Evolutionary conservation across 805 yeast species (phyloP).

Genomic region (Vanderwaltozyma polyspora): DNA sequence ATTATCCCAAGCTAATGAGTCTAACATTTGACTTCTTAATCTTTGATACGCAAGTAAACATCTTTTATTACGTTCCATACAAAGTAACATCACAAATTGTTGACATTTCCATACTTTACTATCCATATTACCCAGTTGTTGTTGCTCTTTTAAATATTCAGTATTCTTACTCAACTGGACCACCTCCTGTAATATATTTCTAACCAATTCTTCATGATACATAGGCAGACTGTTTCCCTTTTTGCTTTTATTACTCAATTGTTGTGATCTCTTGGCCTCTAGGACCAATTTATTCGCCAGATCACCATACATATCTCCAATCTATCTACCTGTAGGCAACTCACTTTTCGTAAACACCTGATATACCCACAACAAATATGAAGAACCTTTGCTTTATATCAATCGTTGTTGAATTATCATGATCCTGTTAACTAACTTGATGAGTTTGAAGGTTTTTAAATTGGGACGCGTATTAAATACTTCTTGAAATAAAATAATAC

Average conservation of each 20-base stretch:
- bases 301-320: conserved; percentile 73
- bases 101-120: conserved; percentile 49
- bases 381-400: no score
- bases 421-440: no score
- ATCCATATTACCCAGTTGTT: conserved; percentile 17
- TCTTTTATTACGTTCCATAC: conserved; percentile 81
- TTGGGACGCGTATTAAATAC: no score
- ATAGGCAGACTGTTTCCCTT: conserved; percentile 34
- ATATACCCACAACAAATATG: no score
- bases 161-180: conserved; percentile 48
- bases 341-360: no score
- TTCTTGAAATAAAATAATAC: no score
- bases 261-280: conserved; percentile 73
- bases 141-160: conserved; percentile 33
- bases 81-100: conserved; percentile 44
- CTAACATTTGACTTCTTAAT: conserved; percentile 56
- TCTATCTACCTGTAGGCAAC: no score
- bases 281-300: conserved; percentile 67
- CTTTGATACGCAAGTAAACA: conserved; percentile 78
- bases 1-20: conserved; percentile 61
- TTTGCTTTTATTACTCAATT: conserved; percentile 33
- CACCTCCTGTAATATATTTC: conserved; percentile 61
- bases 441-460: no score
- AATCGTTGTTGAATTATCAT: no score
- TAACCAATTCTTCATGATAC: conserved; percentile 62